Base-by-base conservation (phyloP, 805 yeast genomes). In the Saturnispora dispora region DNA sequence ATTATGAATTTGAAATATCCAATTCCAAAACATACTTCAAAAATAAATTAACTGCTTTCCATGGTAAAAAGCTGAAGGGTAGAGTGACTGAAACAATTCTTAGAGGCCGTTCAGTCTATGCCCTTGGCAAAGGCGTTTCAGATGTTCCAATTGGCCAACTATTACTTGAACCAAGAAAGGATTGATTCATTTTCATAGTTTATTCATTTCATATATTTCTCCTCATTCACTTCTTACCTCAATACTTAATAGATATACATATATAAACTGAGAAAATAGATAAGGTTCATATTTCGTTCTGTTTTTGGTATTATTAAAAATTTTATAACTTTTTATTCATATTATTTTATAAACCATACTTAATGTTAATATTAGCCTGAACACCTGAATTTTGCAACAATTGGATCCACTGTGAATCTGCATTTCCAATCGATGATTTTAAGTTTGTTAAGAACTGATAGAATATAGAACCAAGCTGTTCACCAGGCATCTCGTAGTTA, bases 11-110 rank as follows among this genome's bases (percentile, higher is more conserved):
- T 59, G 63, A 63, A 1, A 75, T 86, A 33, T 66, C 69, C 3
- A 83, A 84, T 61, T 72, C 72, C 20, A 70, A 75, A 43, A 79
- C 86, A 32, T 77, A 67, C 58, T 91, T 86, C 73, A 89, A 88
- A 59, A 91, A 90, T 72, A 90, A 89, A 66, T 68, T 91, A 50
- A 86, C 96, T 1, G 96, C 96, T 0, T 91, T 88, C 63, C 75
- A 87, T 60, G 95, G 95, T 4, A 72, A 71, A 69, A 65, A 72
- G 48, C 71, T 88, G 54, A 69, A 66, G 40, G 97, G 98, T 23
- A 74, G 81, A 53, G 95, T 90, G 7, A 70, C 82, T 47, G 90
- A 85, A 65, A 88, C 97, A 0, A 71, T 86, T 45, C 73, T 91
- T 15, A 74, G 96, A 57, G 97, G 97, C 3, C 70, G 75, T 41